Percentiles rank a stretch among this genome's conserved stretches.
Evolutionary conservation across 805 yeast species (phyloP).

Genomic region (Myxozyma kluyveri): DNA sequence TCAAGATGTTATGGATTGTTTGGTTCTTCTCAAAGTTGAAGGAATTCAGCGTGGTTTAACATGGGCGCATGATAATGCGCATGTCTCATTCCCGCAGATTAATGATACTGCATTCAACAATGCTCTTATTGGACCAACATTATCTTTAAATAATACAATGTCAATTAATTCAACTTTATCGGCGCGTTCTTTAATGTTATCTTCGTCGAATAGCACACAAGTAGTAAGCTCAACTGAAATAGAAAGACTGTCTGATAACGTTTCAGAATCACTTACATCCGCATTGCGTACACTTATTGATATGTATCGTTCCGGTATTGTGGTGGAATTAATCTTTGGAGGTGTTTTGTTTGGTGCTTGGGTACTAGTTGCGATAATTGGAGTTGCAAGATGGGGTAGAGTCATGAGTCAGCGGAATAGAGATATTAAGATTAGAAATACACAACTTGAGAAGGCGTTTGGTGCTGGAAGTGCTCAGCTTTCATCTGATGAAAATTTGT

Average conservation of each 20-base stretch:
- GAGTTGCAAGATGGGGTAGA: background rate
- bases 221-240: slow-evolving; percentile 5
- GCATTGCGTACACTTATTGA: slow-evolving; percentile 15
- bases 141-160: background rate
- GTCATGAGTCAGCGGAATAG: too few relatives aligned
- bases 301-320: slow-evolving; percentile 11
- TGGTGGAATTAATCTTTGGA: slow-evolving; percentile 17
- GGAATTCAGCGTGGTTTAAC: slow-evolving; percentile 67
- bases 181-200: background rate
- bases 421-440: too few relatives aligned
- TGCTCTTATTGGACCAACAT: background rate
- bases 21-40: slow-evolving; percentile 68
- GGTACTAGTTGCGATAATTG: slow-evolving; percentile 13
- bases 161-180: background rate
- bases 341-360: slow-evolving; percentile 16
- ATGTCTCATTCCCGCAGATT: slow-evolving; percentile 56
- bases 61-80: slow-evolving; percentile 70
- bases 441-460: too few relatives aligned
- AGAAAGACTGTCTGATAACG: slow-evolving; percentile 2
- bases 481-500: too few relatives aligned
- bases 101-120: slow-evolving; percentile 32
- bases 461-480: too few relatives aligned
- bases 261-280: slow-evolving; percentile 8
- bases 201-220: background rate
- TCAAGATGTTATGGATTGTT: slow-evolving; percentile 69